Evolutionary conservation across 495 filamentous ascomycete species (phyloP).

Genomic region (Hypoxylon lienhwacheense): DNA sequence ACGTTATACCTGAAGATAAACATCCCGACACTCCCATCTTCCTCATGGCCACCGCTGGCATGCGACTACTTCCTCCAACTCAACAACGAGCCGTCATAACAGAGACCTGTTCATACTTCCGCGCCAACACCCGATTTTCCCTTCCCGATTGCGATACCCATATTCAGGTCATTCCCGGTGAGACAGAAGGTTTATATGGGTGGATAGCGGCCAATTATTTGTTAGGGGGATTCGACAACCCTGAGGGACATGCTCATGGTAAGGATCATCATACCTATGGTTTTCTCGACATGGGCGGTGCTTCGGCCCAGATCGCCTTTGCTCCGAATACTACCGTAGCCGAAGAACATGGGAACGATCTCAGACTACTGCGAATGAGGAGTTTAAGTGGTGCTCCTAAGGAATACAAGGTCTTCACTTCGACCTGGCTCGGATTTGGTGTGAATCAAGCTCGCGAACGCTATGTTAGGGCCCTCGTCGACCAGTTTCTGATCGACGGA

Average conservation of each 20-base stretch:
- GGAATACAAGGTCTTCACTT: slow-evolving; percentile 89
- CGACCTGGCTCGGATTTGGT: slow-evolving; percentile 95
- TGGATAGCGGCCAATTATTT: slow-evolving; percentile 99
- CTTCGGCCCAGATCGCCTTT: slow-evolving; percentile 96
- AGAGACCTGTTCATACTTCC: slow-evolving; percentile 83
- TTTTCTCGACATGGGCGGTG: slow-evolving; percentile 97
- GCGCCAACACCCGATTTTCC: slow-evolving; percentile 74
- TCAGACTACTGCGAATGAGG: slow-evolving; percentile 82
- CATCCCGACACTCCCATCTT: slow-evolving; percentile 87
- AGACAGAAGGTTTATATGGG: slow-evolving; percentile 96
- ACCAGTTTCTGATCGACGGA: slow-evolving; percentile 55
- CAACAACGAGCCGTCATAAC: slow-evolving; percentile 71
- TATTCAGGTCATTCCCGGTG: slow-evolving; percentile 94
- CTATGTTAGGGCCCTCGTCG: slow-evolving; percentile 72
- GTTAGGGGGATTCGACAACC: slow-evolving; percentile 87
- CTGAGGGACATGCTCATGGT: slow-evolving; percentile 68
- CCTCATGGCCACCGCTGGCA: slow-evolving; percentile 93
- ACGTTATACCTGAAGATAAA: slow-evolving; percentile 77
- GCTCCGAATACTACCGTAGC: slow-evolving; percentile 92
- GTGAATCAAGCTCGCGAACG: slow-evolving; percentile 85
- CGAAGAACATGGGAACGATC: slow-evolving; percentile 84
- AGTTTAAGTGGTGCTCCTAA: slow-evolving; percentile 72
- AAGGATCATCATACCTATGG: slow-evolving; percentile 95
- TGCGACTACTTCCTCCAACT: slow-evolving; percentile 79
- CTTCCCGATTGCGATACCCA: slow-evolving; percentile 89